Evolutionary conservation across 768 basidiomycete genomes (phyloP), one percentile per base, ranked within the genome.

Genomic region (Kwoniella dendrophila): DNA sequence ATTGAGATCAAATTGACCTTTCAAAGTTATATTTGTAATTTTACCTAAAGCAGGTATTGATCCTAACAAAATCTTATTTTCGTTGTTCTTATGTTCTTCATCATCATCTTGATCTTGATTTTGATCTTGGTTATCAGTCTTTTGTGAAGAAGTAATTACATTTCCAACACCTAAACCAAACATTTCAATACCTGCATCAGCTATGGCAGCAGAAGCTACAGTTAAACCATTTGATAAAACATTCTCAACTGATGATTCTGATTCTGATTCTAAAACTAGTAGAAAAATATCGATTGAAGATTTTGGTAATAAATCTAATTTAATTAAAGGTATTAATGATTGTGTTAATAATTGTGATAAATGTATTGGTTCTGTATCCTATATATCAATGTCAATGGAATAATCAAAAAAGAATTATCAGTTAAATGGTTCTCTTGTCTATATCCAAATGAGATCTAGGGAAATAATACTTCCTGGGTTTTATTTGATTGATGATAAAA

Each of bases 331-430:
- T 1, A 86, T 80, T 18, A 99, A 83, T 68, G 70, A 66, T 78
- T 96, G 94, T 56, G 90, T 87, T 30, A 99, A 86, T 20, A 90
- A 85, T 44, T 87, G 84, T 0, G 90, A 87, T 33, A 97, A 82
- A 1, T 90, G 87, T 50, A 90, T 83, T 67, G 97, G 92, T 81
- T 99, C 96, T 7, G 92, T 91, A 74, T 98, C 95, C 95, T 59
- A 29, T 51, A 47, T 12, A 36, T 16, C 24, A 32, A 43, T n/a
- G 24, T 30, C 12, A 57, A 12, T 20, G 11, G 50, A 14, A 38
- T 18, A 18, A 18, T 38, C n/a, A n/a, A n/a, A n/a, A n/a, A n/a
- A n/a, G n/a, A n/a, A n/a, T n/a, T n/a, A n/a, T n/a, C n/a, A n/a
- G n/a, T n/a, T n/a, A n/a, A n/a, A n/a, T n/a, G n/a, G n/a, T n/a